Evolutionary conservation across 345 rosid genomes (phyloP).

Genomic region (Eucalyptus tenuipes): DNA sequence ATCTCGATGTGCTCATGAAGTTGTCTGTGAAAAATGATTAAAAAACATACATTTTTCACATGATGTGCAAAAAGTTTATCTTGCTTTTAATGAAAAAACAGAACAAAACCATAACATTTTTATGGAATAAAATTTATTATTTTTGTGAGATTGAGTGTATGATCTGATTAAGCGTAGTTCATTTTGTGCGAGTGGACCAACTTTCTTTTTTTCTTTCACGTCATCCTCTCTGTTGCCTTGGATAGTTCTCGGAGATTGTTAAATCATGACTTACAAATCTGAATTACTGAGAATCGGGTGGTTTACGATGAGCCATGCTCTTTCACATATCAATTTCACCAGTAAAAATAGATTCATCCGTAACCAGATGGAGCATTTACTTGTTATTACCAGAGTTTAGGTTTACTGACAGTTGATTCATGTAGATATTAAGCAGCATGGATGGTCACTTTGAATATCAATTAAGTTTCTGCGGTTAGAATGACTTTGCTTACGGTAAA

Average conservation of each 20-base stretch:
- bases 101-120: background rate
- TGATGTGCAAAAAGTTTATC: background rate
- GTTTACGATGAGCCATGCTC: background rate
- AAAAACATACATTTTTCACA: background rate
- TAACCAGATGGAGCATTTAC: background rate
- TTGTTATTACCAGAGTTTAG: background rate
- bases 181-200: background rate
- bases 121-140: background rate
- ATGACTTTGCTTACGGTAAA: background rate
- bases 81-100: background rate
- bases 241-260: background rate
- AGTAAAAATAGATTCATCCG: no score
- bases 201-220: background rate
- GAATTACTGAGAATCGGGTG: background rate
- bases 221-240: background rate
- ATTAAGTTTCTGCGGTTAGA: background rate
- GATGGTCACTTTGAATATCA: background rate
- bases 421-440: background rate
- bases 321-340: background rate
- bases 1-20: background rate
- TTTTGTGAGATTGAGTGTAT: background rate
- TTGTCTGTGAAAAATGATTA: background rate
- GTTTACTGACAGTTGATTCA: background rate
- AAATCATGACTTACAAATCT: background rate
- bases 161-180: background rate